Evolutionary conservation across 2,329 filamentous ascomycete species (phyloP).

Genomic region (Neoarthrinium moseri): DNA sequence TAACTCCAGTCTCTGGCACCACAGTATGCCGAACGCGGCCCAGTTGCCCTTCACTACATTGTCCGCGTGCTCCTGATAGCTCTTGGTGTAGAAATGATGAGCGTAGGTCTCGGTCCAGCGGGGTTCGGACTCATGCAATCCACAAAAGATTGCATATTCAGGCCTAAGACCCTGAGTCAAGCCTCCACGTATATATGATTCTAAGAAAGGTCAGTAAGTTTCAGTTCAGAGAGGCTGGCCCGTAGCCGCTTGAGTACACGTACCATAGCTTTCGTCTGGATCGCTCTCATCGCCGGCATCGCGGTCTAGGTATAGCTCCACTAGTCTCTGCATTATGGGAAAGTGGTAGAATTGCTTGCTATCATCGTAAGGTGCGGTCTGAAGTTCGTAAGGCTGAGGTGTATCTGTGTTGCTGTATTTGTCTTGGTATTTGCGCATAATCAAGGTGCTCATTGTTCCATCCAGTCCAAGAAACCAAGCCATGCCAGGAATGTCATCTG

Average conservation of each 20-base stretch:
- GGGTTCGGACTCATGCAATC: neutral
- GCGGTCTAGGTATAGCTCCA: neutral
- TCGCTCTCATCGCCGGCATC: neutral
- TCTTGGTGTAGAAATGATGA: neutral
- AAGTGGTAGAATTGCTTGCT: neutral
- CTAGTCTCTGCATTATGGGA: neutral
- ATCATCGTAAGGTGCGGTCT: neutral
- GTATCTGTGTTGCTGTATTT: neutral
- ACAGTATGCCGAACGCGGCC: neutral
- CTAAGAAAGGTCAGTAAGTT: too few relatives aligned
- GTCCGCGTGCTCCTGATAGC: neutral
- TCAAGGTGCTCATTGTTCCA: neutral
- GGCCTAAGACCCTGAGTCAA: neutral
- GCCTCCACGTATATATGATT: neutral
- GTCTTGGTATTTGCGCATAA: neutral
- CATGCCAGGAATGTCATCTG: neutral
- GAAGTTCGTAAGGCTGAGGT: neutral
- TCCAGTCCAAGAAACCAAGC: neutral
- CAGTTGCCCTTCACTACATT: neutral
- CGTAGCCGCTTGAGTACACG: neutral
- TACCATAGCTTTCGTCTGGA: neutral
- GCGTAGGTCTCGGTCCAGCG: neutral
- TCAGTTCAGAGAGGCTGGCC: too few relatives aligned
- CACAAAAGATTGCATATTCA: neutral
- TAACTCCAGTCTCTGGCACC: neutral